Percentiles rank a stretch among this genome's conserved stretches.
These are phyloP conservation scores for Capsicum rhomboideum DNA, from an alignment of 257 asterid species.

Conservation along the genomic window DNA sequence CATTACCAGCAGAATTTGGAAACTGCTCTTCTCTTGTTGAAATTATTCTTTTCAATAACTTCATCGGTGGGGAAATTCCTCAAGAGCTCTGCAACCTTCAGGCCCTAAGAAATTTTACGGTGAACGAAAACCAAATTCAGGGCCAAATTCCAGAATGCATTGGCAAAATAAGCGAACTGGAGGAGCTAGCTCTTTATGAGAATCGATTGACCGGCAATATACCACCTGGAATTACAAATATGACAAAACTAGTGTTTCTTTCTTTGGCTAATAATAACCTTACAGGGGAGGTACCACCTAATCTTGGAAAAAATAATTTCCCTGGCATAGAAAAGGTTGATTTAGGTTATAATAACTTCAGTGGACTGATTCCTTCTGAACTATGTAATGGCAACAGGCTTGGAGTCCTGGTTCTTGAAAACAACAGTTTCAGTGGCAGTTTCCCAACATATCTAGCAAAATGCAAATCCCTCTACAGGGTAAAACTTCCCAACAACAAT, in stretches of 20 bases:
- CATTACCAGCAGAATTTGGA: constrained; percentile 31
- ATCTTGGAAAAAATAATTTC: constrained; percentile 22
- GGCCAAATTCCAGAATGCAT: constrained; percentile 33
- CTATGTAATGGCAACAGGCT: constrained; percentile 29
- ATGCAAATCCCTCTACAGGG: constrained; percentile 29
- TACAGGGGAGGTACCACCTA: constrained; percentile 28
- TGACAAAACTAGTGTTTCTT: constrained; percentile 20
- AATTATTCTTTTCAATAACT: constrained; percentile 14
- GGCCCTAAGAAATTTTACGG: constrained; percentile 11
- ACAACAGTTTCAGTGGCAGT: constrained; percentile 24
- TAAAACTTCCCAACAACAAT: constrained; percentile 25
- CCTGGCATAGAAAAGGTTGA: constrained; percentile 32
- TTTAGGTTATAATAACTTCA: constrained; percentile 31
- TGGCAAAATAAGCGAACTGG: constrained; percentile 24
- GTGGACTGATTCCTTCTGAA: constrained; percentile 28
- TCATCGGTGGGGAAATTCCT: constrained; percentile 30
- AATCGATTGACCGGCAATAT: constrained; percentile 29
- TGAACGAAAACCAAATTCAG: constrained; percentile 16
- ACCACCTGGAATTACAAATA: constrained; percentile 26
- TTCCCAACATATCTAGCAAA: constrained; percentile 25
- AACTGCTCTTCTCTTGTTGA: constrained; percentile 23
- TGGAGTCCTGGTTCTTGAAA: constrained; percentile 19
- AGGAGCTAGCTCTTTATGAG: constrained; percentile 12
- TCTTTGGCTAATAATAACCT: constrained; percentile 29
- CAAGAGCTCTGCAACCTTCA: constrained; percentile 29